These are phyloP conservation scores for Volvariella volvacea DNA, from an alignment of 1,284 basidiomycete genomes.

Conservation along the genomic window DNA sequence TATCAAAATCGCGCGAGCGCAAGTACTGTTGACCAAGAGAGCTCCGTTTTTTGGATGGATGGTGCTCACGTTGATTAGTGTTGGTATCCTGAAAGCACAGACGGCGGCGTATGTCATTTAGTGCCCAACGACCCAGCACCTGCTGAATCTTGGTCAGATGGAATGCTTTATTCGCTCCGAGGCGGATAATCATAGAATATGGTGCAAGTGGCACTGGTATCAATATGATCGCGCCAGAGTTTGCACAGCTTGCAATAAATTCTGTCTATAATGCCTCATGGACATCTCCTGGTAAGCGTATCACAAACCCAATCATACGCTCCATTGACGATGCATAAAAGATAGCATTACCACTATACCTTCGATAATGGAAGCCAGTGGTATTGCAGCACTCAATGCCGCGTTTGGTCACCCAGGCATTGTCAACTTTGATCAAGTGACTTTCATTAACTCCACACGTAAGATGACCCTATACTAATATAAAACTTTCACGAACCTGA, in stretches of 20 bases:
- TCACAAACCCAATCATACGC: no score
- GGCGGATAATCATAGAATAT: not conserved
- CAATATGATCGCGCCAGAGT: not conserved
- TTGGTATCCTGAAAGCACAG: not conserved
- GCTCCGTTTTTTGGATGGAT: not conserved
- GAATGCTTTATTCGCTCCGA: not conserved
- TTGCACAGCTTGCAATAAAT: no score
- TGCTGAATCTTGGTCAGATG: not conserved
- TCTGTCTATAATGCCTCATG: no score
- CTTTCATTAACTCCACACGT: constrained; percentile 15
- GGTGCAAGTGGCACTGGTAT: not conserved
- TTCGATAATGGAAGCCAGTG: no score
- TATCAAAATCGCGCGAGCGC: not conserved
- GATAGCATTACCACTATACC: no score
- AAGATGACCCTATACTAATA: constrained; percentile 5
- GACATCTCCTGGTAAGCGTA: no score
- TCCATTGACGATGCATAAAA: no score
- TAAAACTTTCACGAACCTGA: constrained; percentile 8
- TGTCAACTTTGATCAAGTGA: constrained; percentile 16
- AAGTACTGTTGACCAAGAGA: not conserved
- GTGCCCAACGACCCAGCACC: not conserved
- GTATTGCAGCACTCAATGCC: constrained; percentile 11
- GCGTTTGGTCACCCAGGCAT: constrained; percentile 11
- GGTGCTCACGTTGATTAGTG: not conserved
- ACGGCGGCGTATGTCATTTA: not conserved